A percentile compares a stretch with the other conserved stretches of the same genome.
Evolutionary conservation across 2,329 filamentous ascomycete species (phyloP).

Genomic region (Plectosphaerella cucumerina): DNA sequence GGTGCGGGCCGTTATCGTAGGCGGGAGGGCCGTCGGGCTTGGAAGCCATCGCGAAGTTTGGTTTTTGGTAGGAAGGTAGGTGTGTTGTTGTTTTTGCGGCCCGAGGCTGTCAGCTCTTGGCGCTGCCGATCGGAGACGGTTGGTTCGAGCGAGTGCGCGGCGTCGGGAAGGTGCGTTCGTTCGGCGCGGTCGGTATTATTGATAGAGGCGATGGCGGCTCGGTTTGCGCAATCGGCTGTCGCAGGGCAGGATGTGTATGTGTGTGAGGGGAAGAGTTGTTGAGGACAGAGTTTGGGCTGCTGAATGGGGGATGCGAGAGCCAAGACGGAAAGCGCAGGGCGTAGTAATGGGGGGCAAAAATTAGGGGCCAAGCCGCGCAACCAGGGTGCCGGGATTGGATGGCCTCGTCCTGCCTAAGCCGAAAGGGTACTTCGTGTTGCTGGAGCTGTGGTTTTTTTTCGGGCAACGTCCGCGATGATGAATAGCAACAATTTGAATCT

Average conservation of each 20-base stretch:
- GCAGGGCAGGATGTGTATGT: too few species aligned
- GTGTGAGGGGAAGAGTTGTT: neutral
- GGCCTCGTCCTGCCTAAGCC: too few species aligned
- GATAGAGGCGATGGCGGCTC: neutral
- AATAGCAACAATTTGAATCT: neutral
- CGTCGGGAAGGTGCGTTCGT: neutral
- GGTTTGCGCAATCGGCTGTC: too few species aligned
- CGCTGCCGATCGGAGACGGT: too few species aligned
- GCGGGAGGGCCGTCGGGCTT: conserved; percentile 48
- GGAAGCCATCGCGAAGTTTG: conserved; percentile 30
- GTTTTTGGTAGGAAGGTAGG: neutral
- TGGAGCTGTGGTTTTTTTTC: too few species aligned
- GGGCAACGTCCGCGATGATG: neutral
- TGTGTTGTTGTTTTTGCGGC: conserved; percentile 1
- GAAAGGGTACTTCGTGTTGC: too few species aligned
- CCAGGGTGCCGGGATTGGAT: too few species aligned
- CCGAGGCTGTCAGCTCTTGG: neutral
- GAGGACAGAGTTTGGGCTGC: neutral
- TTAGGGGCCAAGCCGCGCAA: conserved; percentile 1
- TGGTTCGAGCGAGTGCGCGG: neutral
- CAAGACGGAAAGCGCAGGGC: neutral
- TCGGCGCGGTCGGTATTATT: neutral
- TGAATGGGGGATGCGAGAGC: neutral
- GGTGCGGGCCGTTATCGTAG: conserved; percentile 33
- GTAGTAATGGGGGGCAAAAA: conserved; percentile 2